A percentile compares a stretch with the other conserved stretches of the same genome.
Conservation (phyloP, 2,329 filamentous ascomycete genomes). For the Neofusicoccum cordaticola region DNA sequence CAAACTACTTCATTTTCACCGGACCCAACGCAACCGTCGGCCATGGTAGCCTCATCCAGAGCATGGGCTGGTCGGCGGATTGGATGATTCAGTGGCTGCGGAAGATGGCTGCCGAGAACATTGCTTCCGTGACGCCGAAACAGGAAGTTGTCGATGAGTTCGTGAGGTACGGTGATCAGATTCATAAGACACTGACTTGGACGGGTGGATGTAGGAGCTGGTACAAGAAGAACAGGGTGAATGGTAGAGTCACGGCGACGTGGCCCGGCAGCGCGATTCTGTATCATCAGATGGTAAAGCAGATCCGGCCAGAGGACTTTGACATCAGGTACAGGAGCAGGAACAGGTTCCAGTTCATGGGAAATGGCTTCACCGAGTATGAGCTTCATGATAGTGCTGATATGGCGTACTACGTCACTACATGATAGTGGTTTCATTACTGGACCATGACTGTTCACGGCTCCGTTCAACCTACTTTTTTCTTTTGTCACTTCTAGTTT, state of each 20-base stretch:
- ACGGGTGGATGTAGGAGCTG: conserved; percentile 33
- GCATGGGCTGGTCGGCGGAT: conserved; percentile 36
- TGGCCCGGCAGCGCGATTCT: conserved; percentile 49
- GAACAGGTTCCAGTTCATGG: conserved; percentile 43
- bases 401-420: not conserved
- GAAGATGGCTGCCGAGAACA: conserved; percentile 1
- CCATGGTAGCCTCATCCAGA: conserved; percentile 37
- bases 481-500: too few species aligned
- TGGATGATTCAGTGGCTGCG: conserved; percentile 36
- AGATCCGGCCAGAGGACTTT: conserved; percentile 34
- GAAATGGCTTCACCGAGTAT: conserved; percentile 40
- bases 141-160: not conserved
- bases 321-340: conserved; percentile 40
- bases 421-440: not conserved
- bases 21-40: conserved; percentile 35
- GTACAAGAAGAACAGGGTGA: conserved; percentile 31
- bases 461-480: not conserved
- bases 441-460: too few species aligned
- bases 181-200: conserved; percentile 31
- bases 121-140: not conserved
- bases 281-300: conserved; percentile 38
- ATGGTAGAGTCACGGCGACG: conserved; percentile 38
- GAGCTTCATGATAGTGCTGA: not conserved
- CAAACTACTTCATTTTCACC: conserved; percentile 42
- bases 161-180: conserved; percentile 12